Evolutionary conservation across 2,329 filamentous ascomycete species (phyloP), one percentile per base, ranked within the genome.

Genomic region (Neofusicoccum sp.): DNA sequence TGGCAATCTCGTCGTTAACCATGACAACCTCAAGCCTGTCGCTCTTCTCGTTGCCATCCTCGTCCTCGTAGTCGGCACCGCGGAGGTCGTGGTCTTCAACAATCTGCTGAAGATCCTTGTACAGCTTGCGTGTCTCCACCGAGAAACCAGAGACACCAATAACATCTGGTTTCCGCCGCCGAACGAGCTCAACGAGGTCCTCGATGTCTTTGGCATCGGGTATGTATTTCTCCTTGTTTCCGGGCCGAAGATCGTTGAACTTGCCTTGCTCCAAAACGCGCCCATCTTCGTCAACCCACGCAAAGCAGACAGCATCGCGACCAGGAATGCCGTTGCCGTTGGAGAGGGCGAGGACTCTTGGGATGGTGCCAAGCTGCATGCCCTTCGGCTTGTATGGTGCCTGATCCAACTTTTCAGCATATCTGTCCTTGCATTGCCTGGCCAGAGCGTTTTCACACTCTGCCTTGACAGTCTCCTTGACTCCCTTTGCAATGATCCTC

Each of bases 1-100:
- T 87, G n/a, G 95, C 95, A 53, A 97, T 92, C 76, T 99, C 95
- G 68, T 99, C 95, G 68, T 98, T 97, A 64, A 97, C 90, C 59
- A 96, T 86, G 31, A 98, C 82, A 8, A 98, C 89, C 62, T 98
- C 93, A 31, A 99, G 81, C 9, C 86, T 85, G 69, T 96, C 92
- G 61, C 82, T 89, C 61, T 87, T 84, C 64, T 89, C 89, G 63
- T 92, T 88, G 60, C 86, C 86, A 30, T 85, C 86, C 9, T 77
- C 76, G 65, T 96, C 90, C 56, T 92, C 87, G 69, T 90, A 96
- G n/a, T 91, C 86, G 12, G 90, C 86, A 3, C 91, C 89, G 67
- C 87, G 87, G 8, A 99, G 81, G 54, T 89, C 84, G 71, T 91
- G 88, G 63, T 90, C 87, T 64, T 86, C 85, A 57, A 99, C 86